phyloP scores from a whole-genome alignment of 352 stramenopile genomes.

The Phytopythium kandeliae region DNA sequence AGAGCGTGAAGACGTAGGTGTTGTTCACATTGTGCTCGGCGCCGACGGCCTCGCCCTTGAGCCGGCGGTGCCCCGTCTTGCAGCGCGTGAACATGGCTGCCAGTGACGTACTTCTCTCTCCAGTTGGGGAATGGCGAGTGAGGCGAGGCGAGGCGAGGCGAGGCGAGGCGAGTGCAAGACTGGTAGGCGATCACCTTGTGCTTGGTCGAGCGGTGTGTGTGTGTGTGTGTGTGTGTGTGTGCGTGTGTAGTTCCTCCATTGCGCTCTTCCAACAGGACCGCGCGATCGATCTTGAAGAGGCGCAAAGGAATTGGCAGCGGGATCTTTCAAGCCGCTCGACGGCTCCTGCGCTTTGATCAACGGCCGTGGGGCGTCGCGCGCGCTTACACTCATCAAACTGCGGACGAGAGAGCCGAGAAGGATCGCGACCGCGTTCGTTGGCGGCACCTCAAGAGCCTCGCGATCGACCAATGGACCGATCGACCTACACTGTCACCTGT shows the following conservation, averaged over 20 bases:
- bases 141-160: too few species aligned
- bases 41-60: neutral
- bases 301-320: neutral
- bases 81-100: neutral
- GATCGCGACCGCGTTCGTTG: neutral
- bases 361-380: too few species aligned
- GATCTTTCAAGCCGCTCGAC: neutral
- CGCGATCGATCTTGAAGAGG: conserved; percentile 2
- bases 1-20: conserved; percentile 68
- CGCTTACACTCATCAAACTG: neutral
- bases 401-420: neutral
- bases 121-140: neutral
- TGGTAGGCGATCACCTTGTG: neutral
- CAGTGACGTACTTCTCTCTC: neutral
- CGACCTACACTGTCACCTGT: too few species aligned
- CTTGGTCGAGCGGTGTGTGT: too few species aligned
- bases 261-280: neutral
- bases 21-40: conserved; percentile 54
- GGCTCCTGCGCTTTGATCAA: neutral
- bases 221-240: too few species aligned
- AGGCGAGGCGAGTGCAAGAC: neutral
- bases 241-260: neutral
- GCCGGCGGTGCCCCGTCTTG: neutral
- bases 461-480: too few species aligned
- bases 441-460: neutral